These are phyloP conservation scores for Hymenoscyphus albidus DNA, from an alignment of 2,329 filamentous ascomycete genomes.

Conservation along the genomic window DNA sequence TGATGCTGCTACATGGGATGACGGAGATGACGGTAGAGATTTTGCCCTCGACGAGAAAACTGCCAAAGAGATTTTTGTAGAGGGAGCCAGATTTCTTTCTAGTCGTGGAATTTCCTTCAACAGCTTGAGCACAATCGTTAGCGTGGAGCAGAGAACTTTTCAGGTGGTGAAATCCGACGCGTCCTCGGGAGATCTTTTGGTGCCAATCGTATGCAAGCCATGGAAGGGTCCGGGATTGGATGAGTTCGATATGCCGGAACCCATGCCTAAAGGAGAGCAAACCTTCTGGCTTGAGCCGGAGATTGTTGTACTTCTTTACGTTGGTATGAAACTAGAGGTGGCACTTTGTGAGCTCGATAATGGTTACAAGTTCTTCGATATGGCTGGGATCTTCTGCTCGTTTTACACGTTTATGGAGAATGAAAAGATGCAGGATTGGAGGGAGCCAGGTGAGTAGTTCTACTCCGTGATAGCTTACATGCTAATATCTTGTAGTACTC, in stretches of 20 bases:
- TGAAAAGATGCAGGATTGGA: constrained; percentile 65
- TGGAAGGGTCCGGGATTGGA: constrained; percentile 38
- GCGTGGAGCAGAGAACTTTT: constrained; percentile 52
- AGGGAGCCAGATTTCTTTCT: neutral
- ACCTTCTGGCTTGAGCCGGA: constrained; percentile 66
- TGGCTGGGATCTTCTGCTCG: constrained; percentile 52
- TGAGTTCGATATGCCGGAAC: constrained; percentile 27
- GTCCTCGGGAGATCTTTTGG: constrained; percentile 39
- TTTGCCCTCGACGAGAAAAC: constrained; percentile 26
- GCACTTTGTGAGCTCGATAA: constrained; percentile 53
- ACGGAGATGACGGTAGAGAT: constrained; percentile 18
- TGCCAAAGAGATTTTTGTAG: neutral
- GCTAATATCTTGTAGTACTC: constrained; percentile 18
- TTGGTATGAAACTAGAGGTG: constrained; percentile 61
- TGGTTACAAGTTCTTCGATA: constrained; percentile 62
- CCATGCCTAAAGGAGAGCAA: constrained; percentile 32
- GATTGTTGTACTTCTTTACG: constrained; percentile 52
- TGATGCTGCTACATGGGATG: constrained; percentile 14
- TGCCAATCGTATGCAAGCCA: constrained; percentile 40
- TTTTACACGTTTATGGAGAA: constrained; percentile 66
- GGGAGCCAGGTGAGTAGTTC: constrained; percentile 43
- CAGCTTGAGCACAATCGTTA: neutral
- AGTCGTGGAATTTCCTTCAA: neutral
- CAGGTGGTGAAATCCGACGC: constrained; percentile 46
- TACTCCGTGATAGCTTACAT: no score